phyloP scores from a whole-genome alignment of 2,329 filamentous ascomycete species.

The Sclerotinia sclerotiorum region DNA sequence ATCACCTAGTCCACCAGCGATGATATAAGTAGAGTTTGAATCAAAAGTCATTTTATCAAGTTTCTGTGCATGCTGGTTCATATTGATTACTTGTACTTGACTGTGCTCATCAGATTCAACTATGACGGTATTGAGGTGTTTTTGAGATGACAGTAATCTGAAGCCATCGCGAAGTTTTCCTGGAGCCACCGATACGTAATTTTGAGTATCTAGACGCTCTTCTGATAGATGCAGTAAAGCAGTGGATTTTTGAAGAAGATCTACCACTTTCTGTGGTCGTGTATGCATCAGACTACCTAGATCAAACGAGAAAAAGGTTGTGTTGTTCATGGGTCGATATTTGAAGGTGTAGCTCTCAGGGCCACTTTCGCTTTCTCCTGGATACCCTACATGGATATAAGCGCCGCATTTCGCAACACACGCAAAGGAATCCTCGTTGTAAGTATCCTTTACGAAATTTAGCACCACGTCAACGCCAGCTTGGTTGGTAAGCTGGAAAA shows the following conservation, averaged over 20 bases:
- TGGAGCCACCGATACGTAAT: not conserved
- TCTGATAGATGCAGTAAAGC: not conserved
- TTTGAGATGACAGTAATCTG: not conserved
- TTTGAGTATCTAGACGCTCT: not conserved
- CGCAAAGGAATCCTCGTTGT: not conserved
- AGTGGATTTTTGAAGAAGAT: not conserved
- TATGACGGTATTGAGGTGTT: not conserved
- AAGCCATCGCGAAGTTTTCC: not conserved
- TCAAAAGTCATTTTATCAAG: not conserved
- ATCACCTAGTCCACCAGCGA: conserved; percentile 38
- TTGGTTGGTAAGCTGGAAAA: not conserved
- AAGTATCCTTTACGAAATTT: not conserved
- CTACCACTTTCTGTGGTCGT: not conserved
- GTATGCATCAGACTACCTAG: not conserved
- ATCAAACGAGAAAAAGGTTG: not conserved
- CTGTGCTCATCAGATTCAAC: not conserved
- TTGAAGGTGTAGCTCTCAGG: not conserved
- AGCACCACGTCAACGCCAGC: not conserved
- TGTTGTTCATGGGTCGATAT: conserved; percentile 1
- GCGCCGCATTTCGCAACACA: not conserved
- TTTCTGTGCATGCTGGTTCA: not conserved
- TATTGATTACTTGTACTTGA: not conserved
- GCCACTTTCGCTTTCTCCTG: not conserved
- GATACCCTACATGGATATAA: not conserved
- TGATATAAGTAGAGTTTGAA: conserved; percentile 35